phyloP scores from a whole-genome alignment of 2,329 filamentous ascomycete species.

The Colletotrichum endophyticum region DNA sequence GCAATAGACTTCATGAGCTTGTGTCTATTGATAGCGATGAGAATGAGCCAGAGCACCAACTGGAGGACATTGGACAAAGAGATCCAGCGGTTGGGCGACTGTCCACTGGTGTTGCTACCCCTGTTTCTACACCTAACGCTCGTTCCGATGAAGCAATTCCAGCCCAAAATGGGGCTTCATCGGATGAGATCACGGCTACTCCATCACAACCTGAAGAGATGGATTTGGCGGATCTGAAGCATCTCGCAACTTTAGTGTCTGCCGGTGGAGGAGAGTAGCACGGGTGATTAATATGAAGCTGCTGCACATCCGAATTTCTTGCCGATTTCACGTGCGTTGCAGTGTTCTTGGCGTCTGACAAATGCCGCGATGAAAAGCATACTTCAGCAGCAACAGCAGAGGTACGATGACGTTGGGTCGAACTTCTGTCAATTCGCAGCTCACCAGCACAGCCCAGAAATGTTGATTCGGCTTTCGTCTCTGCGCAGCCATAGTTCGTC shows the following conservation, averaged over 20 bases:
- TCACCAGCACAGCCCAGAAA: not conserved
- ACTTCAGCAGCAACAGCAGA: not conserved
- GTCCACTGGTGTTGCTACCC: not conserved
- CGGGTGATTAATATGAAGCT: not conserved
- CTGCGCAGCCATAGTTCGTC: not conserved
- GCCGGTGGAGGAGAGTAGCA: not conserved
- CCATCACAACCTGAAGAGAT: not conserved
- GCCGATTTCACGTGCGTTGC: not conserved
- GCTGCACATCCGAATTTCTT: not conserved
- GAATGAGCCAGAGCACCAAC: not conserved
- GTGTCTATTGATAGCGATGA: not conserved
- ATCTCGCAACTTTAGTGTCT: not conserved
- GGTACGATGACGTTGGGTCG: not conserved
- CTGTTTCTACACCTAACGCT: not conserved
- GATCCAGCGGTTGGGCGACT: not conserved
- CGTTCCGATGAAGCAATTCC: not conserved
- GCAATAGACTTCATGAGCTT: not conserved
- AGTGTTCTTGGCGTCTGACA: not conserved
- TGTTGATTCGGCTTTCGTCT: rapidly evolving
- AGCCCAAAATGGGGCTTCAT: not conserved
- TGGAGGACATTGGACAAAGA: not conserved
- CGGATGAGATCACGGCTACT: not conserved
- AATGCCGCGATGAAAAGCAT: not conserved
- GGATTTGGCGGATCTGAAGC: not conserved
- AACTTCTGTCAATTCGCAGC: not conserved